Base-by-base conservation (phyloP, 2,329 filamentous ascomycete species). In the Xylariaceae sp. region DNA sequence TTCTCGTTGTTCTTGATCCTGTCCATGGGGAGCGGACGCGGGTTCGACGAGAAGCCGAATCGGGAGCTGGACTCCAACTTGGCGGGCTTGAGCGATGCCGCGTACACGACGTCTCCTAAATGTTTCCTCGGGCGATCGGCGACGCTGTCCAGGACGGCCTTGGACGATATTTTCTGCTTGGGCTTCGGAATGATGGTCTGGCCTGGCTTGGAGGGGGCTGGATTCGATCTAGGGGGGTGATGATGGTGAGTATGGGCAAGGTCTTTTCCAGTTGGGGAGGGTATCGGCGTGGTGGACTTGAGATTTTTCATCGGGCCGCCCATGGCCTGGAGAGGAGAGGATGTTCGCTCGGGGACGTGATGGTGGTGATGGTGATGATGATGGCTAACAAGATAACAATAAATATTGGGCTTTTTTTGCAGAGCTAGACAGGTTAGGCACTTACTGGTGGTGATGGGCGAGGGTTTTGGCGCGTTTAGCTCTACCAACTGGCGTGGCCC, bases 21-120 rank as follows among this genome's bases (percentile, higher is more conserved):
- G 31, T 91, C 87, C 46, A 79, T 78, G 0, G 91, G 91, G 1
- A 96, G 71, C 0, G 87, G 85, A 39, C 77, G 82, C 0, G 86
- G 88, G 2, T 71, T 79, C 0, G 76, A 76, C 4, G 67, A 60
- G 50, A 69, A 75, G 4, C 71, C 67, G 12, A 69, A 63, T 35
- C 65, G 63, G 0, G 64, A 64, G 8, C 62, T 65, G 2, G 66
- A 67, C 9, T 73, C 62, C 11, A 76, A 56, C 9, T 76, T 66
- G 3, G 69, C 67, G 0, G 76, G 67, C 49, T 71, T 75, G 3
- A 95, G 70, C 4, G 71, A 75, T 1, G 87, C 79, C 37, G 85
- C 76, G 60, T 97, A 97, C 12, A 95, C 72, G 3, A 87, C 85
- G 43, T 89, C 87, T 26, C 91, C 91, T 2, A 97, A 76, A 59